phyloP scores from a whole-genome alignment of 1,139 yeast genomes.

The Pichia sp. region DNA sequence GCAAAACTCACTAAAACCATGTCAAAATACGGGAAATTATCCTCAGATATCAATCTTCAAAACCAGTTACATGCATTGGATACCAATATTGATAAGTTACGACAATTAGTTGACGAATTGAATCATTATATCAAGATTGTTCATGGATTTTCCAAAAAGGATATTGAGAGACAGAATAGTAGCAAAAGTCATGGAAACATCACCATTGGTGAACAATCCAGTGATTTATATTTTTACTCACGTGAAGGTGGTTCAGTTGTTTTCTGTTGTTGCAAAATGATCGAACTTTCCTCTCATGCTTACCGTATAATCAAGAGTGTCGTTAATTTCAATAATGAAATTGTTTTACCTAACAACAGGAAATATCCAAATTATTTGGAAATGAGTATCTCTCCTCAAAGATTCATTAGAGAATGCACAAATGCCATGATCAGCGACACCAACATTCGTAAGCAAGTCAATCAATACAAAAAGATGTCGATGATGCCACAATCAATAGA shows the following conservation, averaged over 20 bases:
- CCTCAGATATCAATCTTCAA: constrained; percentile 1
- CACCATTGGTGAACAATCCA: constrained; percentile 2
- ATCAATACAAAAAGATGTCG: constrained; percentile 11
- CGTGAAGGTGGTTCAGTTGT: constrained; percentile 61
- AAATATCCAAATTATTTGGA: constrained; percentile 64
- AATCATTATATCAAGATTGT: constrained; percentile 57
- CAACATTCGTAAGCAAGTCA: constrained; percentile 23
- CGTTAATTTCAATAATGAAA: constrained; percentile 57
- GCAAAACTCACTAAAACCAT: constrained; percentile 2
- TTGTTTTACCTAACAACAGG: constrained; percentile 55
- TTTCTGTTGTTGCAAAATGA: constrained; percentile 55
- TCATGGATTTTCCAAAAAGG: constrained; percentile 29
- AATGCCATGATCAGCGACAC: constrained; percentile 47
- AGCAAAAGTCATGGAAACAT: constrained; percentile 1
- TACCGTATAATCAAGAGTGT: constrained; percentile 26
- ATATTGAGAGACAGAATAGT: constrained; percentile 8
- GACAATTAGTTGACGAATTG: constrained; percentile 56
- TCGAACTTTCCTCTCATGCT: constrained; percentile 43
- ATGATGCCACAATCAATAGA: neutral
- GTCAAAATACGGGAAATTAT: constrained; percentile 6
- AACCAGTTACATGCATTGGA: constrained; percentile 18
- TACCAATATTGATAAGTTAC: constrained; percentile 17
- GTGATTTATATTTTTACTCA: constrained; percentile 42
- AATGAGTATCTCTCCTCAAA: constrained; percentile 51
- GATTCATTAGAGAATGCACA: constrained; percentile 56